Base-by-base conservation (phyloP, 306 rosid species). In the Crotalaria pallida region DNA sequence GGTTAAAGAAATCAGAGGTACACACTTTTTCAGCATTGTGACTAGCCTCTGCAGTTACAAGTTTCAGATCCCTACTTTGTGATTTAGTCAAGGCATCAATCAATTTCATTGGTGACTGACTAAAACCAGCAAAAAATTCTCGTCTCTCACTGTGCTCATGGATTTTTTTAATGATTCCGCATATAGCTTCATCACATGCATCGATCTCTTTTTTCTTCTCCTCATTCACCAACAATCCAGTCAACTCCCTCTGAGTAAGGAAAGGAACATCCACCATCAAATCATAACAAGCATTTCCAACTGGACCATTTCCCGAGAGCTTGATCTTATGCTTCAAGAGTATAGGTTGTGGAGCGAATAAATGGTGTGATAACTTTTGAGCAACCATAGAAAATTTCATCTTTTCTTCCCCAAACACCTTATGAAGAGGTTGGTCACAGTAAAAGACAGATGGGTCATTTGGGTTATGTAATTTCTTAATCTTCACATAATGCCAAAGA, bases 401-500 rank as follows among this genome's bases (percentile, higher is more conserved):
- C 63, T 85, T 95, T 24, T 91, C 96, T 82, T 91, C 99, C 72
- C 99, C 97, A 44, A 95, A 95, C 57, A 95, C 96, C 75, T 83
- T 95, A 58, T 91, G 97, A 75, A 95, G 99, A 15, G 96, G 88
- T 13, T 81, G 93, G 72, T 95, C 99, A 23, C 99, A 95, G 72
- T 67, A 73, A 62, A 95, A 95, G 79, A 80, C 79, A 23, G 99
- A 83, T 6, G 96, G 96, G 71, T 95, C 99, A 22, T 77, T 80
- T 19, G 89, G 92, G 85, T 80, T 88, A 78, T 95, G 99, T 82
- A 95, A 81, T 67, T 91, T 95, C 80, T 96, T 83, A 67, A 96
- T 96, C 88, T 95, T 95, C 71, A 95, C 99, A 84, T 95, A 95
- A 82, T 95, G 97, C 99, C 99, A 95, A 67, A 95, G 87, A 1